Percentiles rank a stretch among this genome's conserved stretches.
Conservation (phyloP, 176 grass and related monocot species). For the Puya raimondii region DNA sequence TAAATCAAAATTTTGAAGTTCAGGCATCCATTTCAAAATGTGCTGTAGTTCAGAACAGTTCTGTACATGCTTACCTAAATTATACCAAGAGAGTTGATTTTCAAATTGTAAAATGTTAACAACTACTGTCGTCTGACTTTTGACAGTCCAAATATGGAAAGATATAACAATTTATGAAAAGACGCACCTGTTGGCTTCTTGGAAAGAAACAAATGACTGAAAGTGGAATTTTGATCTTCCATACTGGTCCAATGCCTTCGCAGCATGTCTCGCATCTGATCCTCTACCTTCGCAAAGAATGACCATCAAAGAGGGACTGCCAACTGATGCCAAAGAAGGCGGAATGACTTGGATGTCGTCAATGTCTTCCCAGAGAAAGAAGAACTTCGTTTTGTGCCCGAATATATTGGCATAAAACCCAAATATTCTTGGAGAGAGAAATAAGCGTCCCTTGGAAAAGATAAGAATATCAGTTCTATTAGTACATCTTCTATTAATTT, state of each 20-base stretch:
- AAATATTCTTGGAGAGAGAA: conserved; percentile 86
- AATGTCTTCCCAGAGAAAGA: conserved; percentile 96
- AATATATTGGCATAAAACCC: conserved; percentile 92
- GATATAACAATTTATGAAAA: not conserved
- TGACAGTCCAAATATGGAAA: not conserved
- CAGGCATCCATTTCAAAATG: too few species aligned
- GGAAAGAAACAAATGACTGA: conserved; percentile 91
- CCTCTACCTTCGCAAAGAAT: conserved; percentile 76
- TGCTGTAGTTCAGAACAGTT: not conserved
- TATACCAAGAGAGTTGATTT: not conserved
- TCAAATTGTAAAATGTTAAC: too few species aligned
- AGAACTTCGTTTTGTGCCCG: conserved; percentile 89
- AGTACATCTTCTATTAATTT: not conserved
- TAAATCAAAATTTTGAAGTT: too few species aligned
- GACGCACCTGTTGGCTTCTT: conserved; percentile 61
- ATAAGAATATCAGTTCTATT: too few species aligned
- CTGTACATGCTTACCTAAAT: not conserved
- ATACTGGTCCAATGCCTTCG: conserved; percentile 61
- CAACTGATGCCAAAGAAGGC: conserved; percentile 40
- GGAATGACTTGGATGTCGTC: conserved; percentile 77
- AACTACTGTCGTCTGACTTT: too few species aligned
- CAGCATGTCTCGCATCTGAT: conserved; percentile 84
- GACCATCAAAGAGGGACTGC: conserved; percentile 65
- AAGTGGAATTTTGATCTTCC: conserved; percentile 81
- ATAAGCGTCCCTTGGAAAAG: conserved; percentile 62